Conservation (phyloP, 176 grass and related monocot genomes). For the Oryza glumipatula region DNA sequence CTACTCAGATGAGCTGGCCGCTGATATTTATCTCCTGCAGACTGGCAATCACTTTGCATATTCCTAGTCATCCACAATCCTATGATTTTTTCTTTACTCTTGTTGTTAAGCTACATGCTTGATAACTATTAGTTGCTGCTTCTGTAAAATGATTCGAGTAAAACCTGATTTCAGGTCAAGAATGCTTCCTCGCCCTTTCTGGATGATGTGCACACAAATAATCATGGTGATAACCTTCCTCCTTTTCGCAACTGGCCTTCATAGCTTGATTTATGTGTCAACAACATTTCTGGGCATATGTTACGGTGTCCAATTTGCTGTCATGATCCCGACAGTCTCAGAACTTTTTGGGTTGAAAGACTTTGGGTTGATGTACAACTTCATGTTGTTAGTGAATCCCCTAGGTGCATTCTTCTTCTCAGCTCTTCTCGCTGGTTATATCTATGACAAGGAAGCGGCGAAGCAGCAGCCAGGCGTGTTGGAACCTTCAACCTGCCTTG, state of each 20-base stretch:
- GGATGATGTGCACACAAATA: slow-evolving; percentile 92
- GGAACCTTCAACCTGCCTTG: slow-evolving; percentile 58
- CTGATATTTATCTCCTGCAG: neutral
- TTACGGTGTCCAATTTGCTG: slow-evolving; percentile 84
- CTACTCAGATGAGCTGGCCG: neutral
- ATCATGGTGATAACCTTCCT: slow-evolving; percentile 86
- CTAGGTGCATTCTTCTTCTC: slow-evolving; percentile 89
- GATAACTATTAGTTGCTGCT: neutral
- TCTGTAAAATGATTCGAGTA: neutral
- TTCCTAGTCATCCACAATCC: neutral
- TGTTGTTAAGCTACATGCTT: neutral
- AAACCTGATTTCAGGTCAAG: slow-evolving; percentile 62
- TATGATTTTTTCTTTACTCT: neutral
- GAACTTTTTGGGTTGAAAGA: slow-evolving; percentile 87
- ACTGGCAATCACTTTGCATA: neutral
- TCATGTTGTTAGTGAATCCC: slow-evolving; percentile 92
- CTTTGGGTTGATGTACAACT: slow-evolving; percentile 92
- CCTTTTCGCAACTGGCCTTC: slow-evolving; percentile 70
- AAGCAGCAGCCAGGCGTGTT: slow-evolving; percentile 63
- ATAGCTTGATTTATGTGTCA: slow-evolving; percentile 69
- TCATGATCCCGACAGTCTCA: slow-evolving; percentile 89
- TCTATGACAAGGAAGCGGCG: slow-evolving; percentile 80
- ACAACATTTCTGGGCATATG: slow-evolving; percentile 77
- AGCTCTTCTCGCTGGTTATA: slow-evolving; percentile 78
- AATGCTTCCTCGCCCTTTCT: slow-evolving; percentile 89